Percentiles rank a stretch among this genome's conserved stretches.
These are phyloP conservation scores for Rhododendron ovatum DNA, from an alignment of 148 eudicot genomes.

Conservation along the genomic window DNA sequence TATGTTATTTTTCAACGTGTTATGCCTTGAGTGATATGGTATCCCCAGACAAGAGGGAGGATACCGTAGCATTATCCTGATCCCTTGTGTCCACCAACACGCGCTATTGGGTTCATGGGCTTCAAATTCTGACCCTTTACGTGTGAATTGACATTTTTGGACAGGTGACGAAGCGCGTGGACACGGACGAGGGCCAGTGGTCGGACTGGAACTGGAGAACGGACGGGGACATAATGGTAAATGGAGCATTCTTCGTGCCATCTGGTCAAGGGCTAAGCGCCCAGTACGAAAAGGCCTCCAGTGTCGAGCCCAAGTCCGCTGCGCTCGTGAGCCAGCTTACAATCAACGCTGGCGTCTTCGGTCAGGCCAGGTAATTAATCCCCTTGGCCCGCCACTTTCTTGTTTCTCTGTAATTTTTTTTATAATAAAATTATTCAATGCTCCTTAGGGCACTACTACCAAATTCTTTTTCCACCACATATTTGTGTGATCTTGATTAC, in stretches of 20 bases:
- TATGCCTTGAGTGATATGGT: too few relatives aligned
- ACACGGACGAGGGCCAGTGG: constrained; percentile 51
- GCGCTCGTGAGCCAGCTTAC: constrained; percentile 55
- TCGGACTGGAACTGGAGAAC: constrained; percentile 60
- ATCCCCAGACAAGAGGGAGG: too few relatives aligned
- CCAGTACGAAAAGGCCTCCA: constrained; percentile 66
- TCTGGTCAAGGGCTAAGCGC: constrained; percentile 46
- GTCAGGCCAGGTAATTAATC: constrained; percentile 45
- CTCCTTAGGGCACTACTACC: too few relatives aligned
- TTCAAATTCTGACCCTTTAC: neutral
- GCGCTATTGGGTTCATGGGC: neutral
- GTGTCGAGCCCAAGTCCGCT: constrained; percentile 59
- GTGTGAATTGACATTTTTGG: neutral
- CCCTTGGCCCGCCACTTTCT: too few relatives aligned
- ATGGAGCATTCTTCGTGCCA: constrained; percentile 64
- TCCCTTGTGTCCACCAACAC: neutral
- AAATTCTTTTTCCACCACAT: too few relatives aligned
- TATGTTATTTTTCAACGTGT: too few relatives aligned
- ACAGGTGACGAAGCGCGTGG: constrained; percentile 65
- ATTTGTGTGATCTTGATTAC: too few relatives aligned
- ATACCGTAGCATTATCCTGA: neutral
- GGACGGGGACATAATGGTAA: constrained; percentile 56
- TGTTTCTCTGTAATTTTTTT: neutral
- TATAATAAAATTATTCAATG: too few relatives aligned
- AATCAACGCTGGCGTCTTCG: constrained; percentile 59